Percentiles rank a stretch among this genome's conserved stretches.
phyloP scores from a whole-genome alignment of 306 rosid genomes.

The Dalbergia cochinchinensis region DNA sequence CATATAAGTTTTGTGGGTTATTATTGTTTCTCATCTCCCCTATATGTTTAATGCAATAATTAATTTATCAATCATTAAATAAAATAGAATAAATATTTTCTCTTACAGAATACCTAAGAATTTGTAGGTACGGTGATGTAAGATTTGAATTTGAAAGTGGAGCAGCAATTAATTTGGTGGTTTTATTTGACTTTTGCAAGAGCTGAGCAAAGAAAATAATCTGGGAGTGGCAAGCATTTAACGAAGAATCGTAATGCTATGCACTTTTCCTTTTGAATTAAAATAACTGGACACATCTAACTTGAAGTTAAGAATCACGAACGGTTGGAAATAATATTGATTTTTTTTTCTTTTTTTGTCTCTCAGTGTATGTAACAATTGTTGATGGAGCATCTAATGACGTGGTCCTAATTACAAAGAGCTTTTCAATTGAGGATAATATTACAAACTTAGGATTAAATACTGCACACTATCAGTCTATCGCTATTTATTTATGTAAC shows the following conservation, averaged over 20 bases:
- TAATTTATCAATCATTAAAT: too few species aligned
- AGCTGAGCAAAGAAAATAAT: conserved; percentile 18
- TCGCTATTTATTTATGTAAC: too few species aligned
- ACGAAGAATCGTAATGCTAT: conserved; percentile 4
- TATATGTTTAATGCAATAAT: too few species aligned
- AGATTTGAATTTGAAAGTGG: conserved; percentile 14
- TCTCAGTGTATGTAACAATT: not conserved
- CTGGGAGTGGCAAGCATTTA: conserved; percentile 18
- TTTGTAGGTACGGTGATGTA: not conserved
- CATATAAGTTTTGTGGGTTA: too few species aligned
- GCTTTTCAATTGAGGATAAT: not conserved
- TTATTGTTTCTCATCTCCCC: too few species aligned
- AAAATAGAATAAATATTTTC: too few species aligned
- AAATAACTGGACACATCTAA: not conserved
- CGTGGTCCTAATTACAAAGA: not conserved
- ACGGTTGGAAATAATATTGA: not conserved
- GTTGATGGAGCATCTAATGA: not conserved
- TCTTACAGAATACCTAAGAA: too few species aligned
- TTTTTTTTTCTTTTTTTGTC: not conserved
- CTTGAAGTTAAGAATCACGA: not conserved
- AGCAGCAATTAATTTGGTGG: conserved; percentile 21
- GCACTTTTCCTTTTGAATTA: not conserved
- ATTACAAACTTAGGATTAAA: not conserved
- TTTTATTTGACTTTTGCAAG: conserved; percentile 37
- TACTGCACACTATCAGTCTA: not conserved